phyloP scores from a whole-genome alignment of 1,139 yeast genomes.

The Blastobotrys serpentis region DNA sequence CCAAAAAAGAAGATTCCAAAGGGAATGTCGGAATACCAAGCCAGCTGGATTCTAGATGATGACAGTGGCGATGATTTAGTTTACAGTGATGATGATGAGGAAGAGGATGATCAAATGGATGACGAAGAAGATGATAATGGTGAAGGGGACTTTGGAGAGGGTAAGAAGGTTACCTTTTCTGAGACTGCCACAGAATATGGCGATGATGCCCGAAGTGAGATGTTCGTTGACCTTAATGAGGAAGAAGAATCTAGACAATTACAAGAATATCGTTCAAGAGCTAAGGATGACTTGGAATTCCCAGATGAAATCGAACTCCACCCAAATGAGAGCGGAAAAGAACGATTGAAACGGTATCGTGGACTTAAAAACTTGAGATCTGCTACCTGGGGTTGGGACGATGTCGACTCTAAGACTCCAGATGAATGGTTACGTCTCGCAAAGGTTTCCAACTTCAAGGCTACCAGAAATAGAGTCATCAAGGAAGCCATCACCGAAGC shows the following conservation, averaged over 20 bases:
- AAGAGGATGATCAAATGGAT: slow-evolving; percentile 47
- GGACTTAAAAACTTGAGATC: slow-evolving; percentile 81
- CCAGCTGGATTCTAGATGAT: slow-evolving; percentile 82
- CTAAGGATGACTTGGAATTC: slow-evolving; percentile 83
- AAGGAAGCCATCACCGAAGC: slow-evolving; percentile 59
- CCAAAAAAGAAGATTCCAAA: slow-evolving; percentile 59
- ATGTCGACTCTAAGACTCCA: slow-evolving; percentile 73
- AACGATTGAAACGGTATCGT: slow-evolving; percentile 72
- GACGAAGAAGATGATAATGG: slow-evolving; percentile 44
- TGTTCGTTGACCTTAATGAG: slow-evolving; percentile 69
- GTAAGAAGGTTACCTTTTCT: slow-evolving; percentile 25
- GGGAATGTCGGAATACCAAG: slow-evolving; percentile 93
- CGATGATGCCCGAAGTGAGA: slow-evolving; percentile 49
- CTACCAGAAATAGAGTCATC: slow-evolving; percentile 65
- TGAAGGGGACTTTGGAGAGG: slow-evolving; percentile 30
- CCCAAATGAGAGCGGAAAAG: slow-evolving; percentile 73
- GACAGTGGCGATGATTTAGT: slow-evolving; percentile 36
- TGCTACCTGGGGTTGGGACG: slow-evolving; percentile 87
- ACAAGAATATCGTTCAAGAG: slow-evolving; percentile 63
- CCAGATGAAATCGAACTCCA: slow-evolving; percentile 91
- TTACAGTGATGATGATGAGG: slow-evolving; percentile 44
- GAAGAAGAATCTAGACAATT: slow-evolving; percentile 85
- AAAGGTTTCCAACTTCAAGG: slow-evolving; percentile 73
- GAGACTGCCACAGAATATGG: slow-evolving; percentile 49
- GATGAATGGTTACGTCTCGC: slow-evolving; percentile 72